Percentiles rank a stretch among this genome's conserved stretches.
Evolutionary conservation across 768 basidiomycete genomes (phyloP).

Genomic region (Dacryopinax spathularia): DNA sequence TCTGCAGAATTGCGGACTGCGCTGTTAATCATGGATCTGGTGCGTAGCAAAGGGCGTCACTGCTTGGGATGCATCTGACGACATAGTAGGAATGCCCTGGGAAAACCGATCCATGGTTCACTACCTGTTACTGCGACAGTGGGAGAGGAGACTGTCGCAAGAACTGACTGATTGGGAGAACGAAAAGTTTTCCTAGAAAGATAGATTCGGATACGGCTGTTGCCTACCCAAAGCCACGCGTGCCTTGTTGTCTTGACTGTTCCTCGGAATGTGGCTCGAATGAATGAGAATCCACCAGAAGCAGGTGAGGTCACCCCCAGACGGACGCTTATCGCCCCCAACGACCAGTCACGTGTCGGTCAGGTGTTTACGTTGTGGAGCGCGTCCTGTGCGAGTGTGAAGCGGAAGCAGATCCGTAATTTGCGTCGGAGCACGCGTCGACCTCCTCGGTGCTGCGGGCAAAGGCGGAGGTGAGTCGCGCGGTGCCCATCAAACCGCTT

Average conservation of each 20-base stretch:
- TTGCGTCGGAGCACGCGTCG: neutral
- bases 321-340: neutral
- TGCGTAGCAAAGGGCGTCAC: too few relatives aligned
- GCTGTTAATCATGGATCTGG: too few relatives aligned
- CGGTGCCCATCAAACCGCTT: neutral
- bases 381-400: neutral
- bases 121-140: too few relatives aligned
- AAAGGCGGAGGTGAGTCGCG: neutral
- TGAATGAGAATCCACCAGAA: neutral
- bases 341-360: neutral
- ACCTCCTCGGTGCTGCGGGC: neutral
- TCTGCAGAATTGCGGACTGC: too few relatives aligned
- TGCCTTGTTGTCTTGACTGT: constrained; percentile 1
- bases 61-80: too few relatives aligned
- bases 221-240: too few relatives aligned
- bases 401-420: neutral
- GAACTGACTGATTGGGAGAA: too few relatives aligned
- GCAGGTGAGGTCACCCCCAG: neutral
- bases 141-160: too few relatives aligned
- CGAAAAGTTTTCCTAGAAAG: too few relatives aligned
- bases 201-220: too few relatives aligned
- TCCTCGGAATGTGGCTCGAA: neutral
- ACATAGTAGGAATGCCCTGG: too few relatives aligned
- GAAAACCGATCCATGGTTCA: too few relatives aligned
- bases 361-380: constrained; percentile 4